Conservation (phyloP, 176 grass and related monocot genomes). For the Avena atlantica region DNA sequence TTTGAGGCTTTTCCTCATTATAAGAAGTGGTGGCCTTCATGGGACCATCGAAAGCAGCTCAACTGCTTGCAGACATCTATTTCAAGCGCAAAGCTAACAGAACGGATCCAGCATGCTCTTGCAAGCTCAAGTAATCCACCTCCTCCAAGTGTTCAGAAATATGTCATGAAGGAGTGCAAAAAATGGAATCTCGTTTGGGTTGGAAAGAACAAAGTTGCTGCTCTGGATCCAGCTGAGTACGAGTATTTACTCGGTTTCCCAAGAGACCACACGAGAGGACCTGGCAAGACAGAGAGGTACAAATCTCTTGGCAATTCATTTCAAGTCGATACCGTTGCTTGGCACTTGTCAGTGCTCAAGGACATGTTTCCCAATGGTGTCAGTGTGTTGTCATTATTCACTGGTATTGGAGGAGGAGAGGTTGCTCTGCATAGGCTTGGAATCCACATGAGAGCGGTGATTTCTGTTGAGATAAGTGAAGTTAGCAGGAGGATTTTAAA, state of each 20-base stretch:
- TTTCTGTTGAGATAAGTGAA: slow-evolving; percentile 74
- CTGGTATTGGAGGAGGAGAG: slow-evolving; percentile 85
- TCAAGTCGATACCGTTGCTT: slow-evolving; percentile 83
- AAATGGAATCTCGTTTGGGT: slow-evolving; percentile 88
- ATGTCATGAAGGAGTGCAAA: slow-evolving; percentile 60
- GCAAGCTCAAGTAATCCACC: slow-evolving; percentile 38
- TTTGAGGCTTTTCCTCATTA: slow-evolving; percentile 61
- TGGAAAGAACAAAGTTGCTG: slow-evolving; percentile 71
- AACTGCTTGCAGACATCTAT: slow-evolving; percentile 78
- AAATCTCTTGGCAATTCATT: slow-evolving; percentile 81
- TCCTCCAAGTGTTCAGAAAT: slow-evolving; percentile 43
- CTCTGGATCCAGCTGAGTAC: slow-evolving; percentile 75
- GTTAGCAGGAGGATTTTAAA: slow-evolving; percentile 54
- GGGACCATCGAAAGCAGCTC: slow-evolving; percentile 74
- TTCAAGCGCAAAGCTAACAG: slow-evolving; percentile 58
- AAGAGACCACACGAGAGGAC: slow-evolving; percentile 71
- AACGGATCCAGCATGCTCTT: slow-evolving; percentile 52
- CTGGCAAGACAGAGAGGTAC: slow-evolving; percentile 60
- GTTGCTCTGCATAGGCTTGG: slow-evolving; percentile 77
- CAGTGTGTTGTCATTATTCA: slow-evolving; percentile 67
- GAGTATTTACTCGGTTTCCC: slow-evolving; percentile 80
- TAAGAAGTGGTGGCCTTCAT: slow-evolving; percentile 70
- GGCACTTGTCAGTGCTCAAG: slow-evolving; percentile 66
- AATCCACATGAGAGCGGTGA: slow-evolving; percentile 59
- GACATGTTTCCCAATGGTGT: slow-evolving; percentile 71